Base-by-base conservation (phyloP, 495 filamentous ascomycete species). In the Amphirosellinia nigrospora region DNA sequence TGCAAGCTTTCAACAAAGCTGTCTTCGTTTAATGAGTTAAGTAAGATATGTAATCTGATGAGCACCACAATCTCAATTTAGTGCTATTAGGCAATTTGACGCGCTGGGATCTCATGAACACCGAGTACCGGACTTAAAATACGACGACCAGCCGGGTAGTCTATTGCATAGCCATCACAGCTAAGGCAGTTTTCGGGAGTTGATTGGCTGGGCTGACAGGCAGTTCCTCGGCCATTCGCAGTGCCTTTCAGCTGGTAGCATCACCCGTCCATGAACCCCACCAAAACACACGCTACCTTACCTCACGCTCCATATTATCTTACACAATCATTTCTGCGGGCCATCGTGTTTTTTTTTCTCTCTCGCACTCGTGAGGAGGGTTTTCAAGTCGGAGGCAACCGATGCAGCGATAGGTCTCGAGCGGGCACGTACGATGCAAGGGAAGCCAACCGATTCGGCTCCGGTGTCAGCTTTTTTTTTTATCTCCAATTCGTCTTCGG, bases 151-250 rank as follows among this genome's bases (percentile, higher is more conserved):
- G 16, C 55, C 55, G 19, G 19, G 5, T 23, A 23, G 55, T 21
- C 48, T 8, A 8, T 32, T 38, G 23, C 32, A 45, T 13, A 48
- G 26, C 26, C 9, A 1, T 16, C 3, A 53, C 23, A 53, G 50
- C 23, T 53, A 30, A 21, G n/a, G 61, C 13, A 41, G 61, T 5
- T 23, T 65, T 8, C 32, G 15, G 50, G 19, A 9, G 30, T 55
- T 53, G 64, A 46, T 55, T 66, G 64, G 64, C 34, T 67, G 64
- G 19, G 41, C 46, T 28, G 36, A n/a, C 23, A 59, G 64, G 64
- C 38, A 45, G 64, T 58, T 67, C 64, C 53, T 67, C 64, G 64
- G 64, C 23, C 52, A 53, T 45, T 67, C 28, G 34, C 19, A 45
- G 16, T 28, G 21, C 23, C 23, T 66, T 66, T 66, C 64, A 66